Evolutionary conservation across 2,329 filamentous ascomycete genomes (phyloP).

Genomic region (Rasamsonia emersonii): DNA sequence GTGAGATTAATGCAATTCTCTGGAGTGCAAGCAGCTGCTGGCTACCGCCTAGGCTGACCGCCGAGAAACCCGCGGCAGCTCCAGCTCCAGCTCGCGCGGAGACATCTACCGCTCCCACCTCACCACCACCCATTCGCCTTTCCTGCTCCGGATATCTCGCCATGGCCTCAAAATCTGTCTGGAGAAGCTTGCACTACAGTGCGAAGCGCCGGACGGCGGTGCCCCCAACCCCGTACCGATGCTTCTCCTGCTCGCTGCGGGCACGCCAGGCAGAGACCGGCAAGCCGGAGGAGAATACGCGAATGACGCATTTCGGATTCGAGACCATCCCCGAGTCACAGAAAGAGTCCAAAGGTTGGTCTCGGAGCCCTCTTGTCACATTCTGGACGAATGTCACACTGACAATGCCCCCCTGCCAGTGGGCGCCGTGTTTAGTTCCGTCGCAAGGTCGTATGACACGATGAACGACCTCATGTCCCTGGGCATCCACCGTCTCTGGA

Average conservation of each 20-base stretch:
- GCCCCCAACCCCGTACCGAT: constrained; percentile 32
- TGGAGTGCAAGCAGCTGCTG: no score
- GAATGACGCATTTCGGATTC: constrained; percentile 84
- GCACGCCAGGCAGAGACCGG: constrained; percentile 27
- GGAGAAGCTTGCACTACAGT: constrained; percentile 28
- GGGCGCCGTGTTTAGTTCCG: constrained; percentile 84
- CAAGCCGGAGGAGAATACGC: constrained; percentile 37
- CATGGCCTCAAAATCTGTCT: constrained; percentile 28
- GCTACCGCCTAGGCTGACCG: no score
- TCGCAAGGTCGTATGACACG: constrained; percentile 86
- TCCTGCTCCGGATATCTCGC: no score
- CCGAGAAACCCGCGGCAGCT: no score
- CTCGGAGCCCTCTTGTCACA: neutral
- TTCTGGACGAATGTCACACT: constrained; percentile 1
- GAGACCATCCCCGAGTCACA: constrained; percentile 72
- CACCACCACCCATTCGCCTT: no score
- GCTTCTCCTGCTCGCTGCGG: constrained; percentile 43
- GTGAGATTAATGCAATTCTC: no score
- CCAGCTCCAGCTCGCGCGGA: no score
- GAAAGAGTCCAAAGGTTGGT: constrained; percentile 59
- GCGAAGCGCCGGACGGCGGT: constrained; percentile 21
- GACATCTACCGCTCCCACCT: no score
- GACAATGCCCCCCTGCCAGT: constrained; percentile 45
- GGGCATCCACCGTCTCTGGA: constrained; percentile 94
- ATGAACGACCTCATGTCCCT: constrained; percentile 99